A percentile compares a stretch with the other conserved stretches of the same genome.
Conservation (phyloP, 2,329 filamentous ascomycete genomes). For the Apiospora kogelbergensis region DNA sequence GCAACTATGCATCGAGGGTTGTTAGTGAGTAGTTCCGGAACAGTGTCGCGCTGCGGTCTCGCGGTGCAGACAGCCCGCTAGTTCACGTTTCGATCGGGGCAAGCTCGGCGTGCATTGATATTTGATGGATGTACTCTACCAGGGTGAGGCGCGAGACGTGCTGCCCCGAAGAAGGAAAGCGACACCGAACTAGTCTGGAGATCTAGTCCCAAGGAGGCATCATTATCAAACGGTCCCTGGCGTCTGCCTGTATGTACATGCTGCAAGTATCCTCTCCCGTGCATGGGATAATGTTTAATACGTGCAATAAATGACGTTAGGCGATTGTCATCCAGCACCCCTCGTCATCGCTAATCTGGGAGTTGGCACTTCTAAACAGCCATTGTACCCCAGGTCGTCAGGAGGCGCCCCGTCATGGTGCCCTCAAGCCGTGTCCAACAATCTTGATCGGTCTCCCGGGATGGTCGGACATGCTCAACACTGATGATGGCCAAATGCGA, state of each 20-base stretch:
- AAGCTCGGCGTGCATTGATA: background rate
- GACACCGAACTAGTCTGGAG: background rate
- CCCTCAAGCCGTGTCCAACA: background rate
- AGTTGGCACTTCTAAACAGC: background rate
- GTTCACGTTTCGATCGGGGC: background rate
- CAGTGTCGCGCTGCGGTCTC: background rate
- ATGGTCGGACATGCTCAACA: background rate
- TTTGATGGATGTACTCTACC: background rate
- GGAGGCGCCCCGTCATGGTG: background rate
- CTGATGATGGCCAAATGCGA: background rate
- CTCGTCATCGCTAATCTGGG: background rate
- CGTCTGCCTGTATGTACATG: background rate
- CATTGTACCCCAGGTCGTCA: background rate
- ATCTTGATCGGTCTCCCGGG: background rate
- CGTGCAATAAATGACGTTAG: background rate
- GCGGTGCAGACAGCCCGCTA: background rate
- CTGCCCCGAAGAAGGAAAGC: background rate
- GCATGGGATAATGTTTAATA: background rate
- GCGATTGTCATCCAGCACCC: background rate
- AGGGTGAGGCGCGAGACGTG: background rate
- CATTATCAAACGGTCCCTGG: background rate
- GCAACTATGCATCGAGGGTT: background rate
- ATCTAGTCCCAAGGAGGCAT: background rate
- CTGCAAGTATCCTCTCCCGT: background rate
- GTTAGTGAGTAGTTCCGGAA: background rate